These are phyloP conservation scores for Cryptosporidium xiaoi DNA, from an alignment of 169 alveolate genomes.

Conservation along the genomic window DNA sequence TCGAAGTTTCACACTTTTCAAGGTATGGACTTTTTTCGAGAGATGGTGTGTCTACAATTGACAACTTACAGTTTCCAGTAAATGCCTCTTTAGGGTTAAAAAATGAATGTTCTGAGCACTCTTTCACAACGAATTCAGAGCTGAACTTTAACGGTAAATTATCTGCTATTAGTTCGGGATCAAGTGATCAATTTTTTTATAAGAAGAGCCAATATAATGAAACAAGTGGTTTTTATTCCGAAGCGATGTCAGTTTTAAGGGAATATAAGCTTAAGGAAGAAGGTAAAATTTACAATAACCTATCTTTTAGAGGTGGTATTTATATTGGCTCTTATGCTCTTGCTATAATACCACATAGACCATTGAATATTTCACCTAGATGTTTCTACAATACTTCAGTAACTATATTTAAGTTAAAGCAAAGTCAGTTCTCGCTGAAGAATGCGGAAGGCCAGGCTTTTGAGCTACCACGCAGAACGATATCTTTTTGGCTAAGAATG, in stretches of 20 bases:
- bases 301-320: slow-evolving; percentile 60
- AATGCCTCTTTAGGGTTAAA: not conserved
- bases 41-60: not conserved
- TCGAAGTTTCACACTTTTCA: slow-evolving; percentile 66
- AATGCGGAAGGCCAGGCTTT: not conserved
- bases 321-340: slow-evolving; percentile 42
- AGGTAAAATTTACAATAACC: not conserved
- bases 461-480: not conserved
- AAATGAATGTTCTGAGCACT: not conserved
- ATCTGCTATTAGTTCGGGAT: not conserved
- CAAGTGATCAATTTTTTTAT: not conserved
- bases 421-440: not conserved
- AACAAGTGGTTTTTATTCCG: not conserved
- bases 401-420: slow-evolving; percentile 27
- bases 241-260: slow-evolving; percentile 8
- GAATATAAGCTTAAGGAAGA: not conserved
- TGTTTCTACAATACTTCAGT: slow-evolving; percentile 29
- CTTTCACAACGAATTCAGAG: no score
- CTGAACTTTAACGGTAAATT: not conserved
- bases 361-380: not conserved
- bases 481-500: slow-evolving; percentile 37
- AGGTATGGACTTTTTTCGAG: slow-evolving; percentile 11
- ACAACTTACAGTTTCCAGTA: not conserved
- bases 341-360: slow-evolving; percentile 33
- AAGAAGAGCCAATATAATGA: not conserved